Percentiles rank a stretch among this genome's conserved stretches.
phyloP scores from a whole-genome alignment of 257 asterid genomes.

The Solanum clarkiae region DNA sequence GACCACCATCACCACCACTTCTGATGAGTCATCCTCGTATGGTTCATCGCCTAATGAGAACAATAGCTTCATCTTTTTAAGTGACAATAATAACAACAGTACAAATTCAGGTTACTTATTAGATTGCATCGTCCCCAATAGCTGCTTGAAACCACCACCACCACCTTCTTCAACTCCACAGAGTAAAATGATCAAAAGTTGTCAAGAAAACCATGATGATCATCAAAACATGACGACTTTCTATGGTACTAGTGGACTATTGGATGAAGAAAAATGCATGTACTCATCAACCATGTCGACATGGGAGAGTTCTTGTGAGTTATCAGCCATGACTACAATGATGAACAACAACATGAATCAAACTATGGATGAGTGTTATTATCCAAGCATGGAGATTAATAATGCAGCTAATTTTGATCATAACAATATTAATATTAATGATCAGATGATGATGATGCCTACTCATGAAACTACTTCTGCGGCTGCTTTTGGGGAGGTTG shows the following conservation, averaged over 20 bases:
- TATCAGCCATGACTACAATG: constrained; percentile 47
- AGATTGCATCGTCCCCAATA: constrained; percentile 78
- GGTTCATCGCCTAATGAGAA: constrained; percentile 19
- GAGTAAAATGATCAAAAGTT: not conserved
- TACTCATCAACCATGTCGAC: not conserved
- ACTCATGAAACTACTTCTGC: not conserved
- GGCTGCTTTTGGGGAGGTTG: constrained; percentile 35
- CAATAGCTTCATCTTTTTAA: constrained; percentile 15
- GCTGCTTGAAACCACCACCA: constrained; percentile 48
- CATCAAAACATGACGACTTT: not conserved
- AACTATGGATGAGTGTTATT: not conserved
- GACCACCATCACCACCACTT: not conserved
- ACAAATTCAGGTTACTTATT: constrained; percentile 66
- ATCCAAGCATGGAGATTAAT: not conserved
- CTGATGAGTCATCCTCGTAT: constrained; percentile 20
- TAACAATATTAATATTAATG: not conserved
- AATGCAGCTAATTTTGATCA: constrained; percentile 8
- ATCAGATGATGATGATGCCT: constrained; percentile 11
- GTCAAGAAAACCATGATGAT: not conserved
- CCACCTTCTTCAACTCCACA: not conserved
- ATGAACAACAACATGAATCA: not conserved
- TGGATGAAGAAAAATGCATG: constrained; percentile 18
- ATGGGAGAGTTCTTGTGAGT: constrained; percentile 56
- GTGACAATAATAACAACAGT: not conserved
- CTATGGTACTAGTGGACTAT: constrained; percentile 2